Evolutionary conservation across 2,329 filamentous ascomycete species (phyloP).

Genomic region (Neofusicoccum laricinum): DNA sequence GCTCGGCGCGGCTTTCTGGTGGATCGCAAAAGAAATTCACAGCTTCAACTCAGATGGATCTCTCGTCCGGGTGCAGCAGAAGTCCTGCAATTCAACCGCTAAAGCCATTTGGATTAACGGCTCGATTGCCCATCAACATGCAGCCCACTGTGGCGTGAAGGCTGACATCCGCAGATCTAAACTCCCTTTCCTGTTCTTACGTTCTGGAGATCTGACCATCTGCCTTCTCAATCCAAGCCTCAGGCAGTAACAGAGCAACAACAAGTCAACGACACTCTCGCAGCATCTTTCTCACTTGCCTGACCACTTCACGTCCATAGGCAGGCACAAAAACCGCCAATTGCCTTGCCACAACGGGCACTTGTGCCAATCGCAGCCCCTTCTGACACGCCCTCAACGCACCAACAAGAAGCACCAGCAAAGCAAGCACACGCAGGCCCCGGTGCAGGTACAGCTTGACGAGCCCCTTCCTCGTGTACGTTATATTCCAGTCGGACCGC

Average conservation of each 20-base stretch:
- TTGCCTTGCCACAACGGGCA: not conserved
- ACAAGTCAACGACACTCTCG: not conserved
- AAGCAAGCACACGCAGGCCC: not conserved
- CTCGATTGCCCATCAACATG: no score
- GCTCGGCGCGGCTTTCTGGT: no score
- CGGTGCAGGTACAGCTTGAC: slow-evolving; percentile 24
- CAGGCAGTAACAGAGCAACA: not conserved
- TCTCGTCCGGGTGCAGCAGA: no score
- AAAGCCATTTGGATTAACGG: no score
- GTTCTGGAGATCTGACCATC: not conserved
- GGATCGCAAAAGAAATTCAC: no score
- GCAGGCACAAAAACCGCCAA: not conserved
- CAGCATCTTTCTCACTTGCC: not conserved
- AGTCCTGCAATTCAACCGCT: no score
- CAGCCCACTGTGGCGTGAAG: no score
- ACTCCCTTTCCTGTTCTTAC: no score
- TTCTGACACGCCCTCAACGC: not conserved
- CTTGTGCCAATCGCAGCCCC: not conserved
- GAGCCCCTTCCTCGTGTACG: slow-evolving; percentile 49
- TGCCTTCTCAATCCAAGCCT: not conserved
- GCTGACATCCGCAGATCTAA: no score
- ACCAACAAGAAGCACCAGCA: not conserved
- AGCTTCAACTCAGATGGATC: no score
- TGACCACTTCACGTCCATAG: not conserved
- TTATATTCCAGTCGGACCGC: slow-evolving; percentile 54